Base-by-base conservation (phyloP, 2,329 filamentous ascomycete species). In the Penicillium verrucosum region DNA sequence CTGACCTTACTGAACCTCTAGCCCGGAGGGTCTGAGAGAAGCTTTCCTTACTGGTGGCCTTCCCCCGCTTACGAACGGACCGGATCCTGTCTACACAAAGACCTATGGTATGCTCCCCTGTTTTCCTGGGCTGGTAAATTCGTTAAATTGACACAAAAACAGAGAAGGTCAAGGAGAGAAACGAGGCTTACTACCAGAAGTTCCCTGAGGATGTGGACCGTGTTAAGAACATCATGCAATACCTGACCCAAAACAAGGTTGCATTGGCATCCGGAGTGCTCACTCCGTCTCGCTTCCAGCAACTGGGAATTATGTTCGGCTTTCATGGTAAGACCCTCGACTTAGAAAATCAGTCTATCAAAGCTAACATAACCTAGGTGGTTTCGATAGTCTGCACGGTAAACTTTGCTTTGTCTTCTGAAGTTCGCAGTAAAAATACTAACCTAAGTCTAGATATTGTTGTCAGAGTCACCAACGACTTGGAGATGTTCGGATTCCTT, bases 1-100 rank as follows among this genome's bases (percentile, higher is more conserved):
- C 54, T 59, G 25, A 61, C 47, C 1, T 43, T 30, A 27, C 12
- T 27, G 4, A 23, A 10, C 29, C 7, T 21, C 18, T 36, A 77
- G 84, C 65, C 90, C 90, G 0, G 82, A 91, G 55, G 89, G 89
- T 1, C 75, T 97, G 25, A 85, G 86, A 30, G 93, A 97, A 76
- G 85, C 85, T 25, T 97, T 96, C 70, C 80, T 92, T 34, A 90
- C 89, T 11, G 93, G 93, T 37, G 93, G 93, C 0, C 79, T 97
- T 43, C 88, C 90, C 14, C 89, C 93, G 0, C 77, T 96, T 11
- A 85, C 88, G 51, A 83, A 84, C 58, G 80, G 80, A 0, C 82
- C 90, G 0, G 89, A 93, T 51, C 80, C 89, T 42, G 88, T 96
- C 32, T 96, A 97, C 73, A 70, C 80, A 49, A 82, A 84, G 0